Percentiles rank a stretch among this genome's conserved stretches.
Conservation (phyloP, 306 rosid genomes). For the Canavalia ensiformis region DNA sequence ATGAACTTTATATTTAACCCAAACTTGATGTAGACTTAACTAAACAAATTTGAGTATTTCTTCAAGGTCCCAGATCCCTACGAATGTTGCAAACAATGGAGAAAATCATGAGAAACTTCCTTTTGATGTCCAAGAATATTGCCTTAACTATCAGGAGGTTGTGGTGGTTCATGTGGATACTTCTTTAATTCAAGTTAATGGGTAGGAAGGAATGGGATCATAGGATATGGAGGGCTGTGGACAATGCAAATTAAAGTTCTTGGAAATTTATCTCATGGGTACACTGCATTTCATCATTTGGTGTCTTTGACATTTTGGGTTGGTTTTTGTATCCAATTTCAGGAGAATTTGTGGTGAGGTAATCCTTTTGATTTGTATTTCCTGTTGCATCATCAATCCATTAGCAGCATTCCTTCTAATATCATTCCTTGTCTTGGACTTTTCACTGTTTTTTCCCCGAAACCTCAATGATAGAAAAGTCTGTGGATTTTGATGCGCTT, state of each 20-base stretch:
- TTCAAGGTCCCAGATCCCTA: background rate
- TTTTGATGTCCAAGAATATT: background rate
- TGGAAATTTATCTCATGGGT: background rate
- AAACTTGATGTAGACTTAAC: background rate
- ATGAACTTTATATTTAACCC: conserved; percentile 2
- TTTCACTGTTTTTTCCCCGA: background rate
- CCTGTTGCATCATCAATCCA: background rate
- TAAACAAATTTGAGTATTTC: background rate
- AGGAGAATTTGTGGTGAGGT: conserved; percentile 1
- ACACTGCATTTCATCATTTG: conserved; percentile 13
- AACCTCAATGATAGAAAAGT: background rate
- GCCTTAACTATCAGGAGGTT: background rate
- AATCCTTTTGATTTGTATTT: background rate
- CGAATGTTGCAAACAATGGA: background rate
- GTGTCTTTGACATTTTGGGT: background rate
- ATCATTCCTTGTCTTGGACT: background rate
- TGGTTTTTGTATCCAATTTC: background rate
- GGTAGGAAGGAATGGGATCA: background rate
- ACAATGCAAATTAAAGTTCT: conserved; percentile 7
- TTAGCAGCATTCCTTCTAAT: background rate
- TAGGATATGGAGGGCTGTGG: background rate
- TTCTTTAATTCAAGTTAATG: conserved; percentile 1
- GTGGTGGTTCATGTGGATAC: conserved; percentile 21
- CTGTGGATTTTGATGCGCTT: background rate
- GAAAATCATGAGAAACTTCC: background rate